A percentile compares a stretch with the other conserved stretches of the same genome.
phyloP scores from a whole-genome alignment of 1,139 yeast genomes.

The Blastobotrys aristatus region DNA sequence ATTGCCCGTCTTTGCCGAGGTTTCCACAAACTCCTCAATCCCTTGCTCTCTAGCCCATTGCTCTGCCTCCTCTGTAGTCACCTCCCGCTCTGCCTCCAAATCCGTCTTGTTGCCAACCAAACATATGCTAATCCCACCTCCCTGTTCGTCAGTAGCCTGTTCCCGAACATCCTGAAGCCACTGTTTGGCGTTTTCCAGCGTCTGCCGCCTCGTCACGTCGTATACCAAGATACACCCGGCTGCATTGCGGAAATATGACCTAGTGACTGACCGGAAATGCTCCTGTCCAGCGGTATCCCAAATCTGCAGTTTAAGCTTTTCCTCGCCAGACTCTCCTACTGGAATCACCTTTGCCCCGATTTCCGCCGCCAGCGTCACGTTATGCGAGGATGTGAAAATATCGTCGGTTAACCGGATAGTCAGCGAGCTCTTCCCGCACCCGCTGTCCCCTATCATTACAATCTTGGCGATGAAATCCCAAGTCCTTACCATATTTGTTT shows the following conservation, averaged over 20 bases:
- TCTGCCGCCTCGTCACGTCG: slow-evolving; percentile 74
- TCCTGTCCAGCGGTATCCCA: slow-evolving; percentile 89
- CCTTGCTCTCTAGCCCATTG: slow-evolving; percentile 80
- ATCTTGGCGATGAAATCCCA: slow-evolving; percentile 29
- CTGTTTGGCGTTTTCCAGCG: slow-evolving; percentile 31
- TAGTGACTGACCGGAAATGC: slow-evolving; percentile 86
- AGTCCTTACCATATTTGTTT: slow-evolving; percentile 15
- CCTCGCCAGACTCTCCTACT: slow-evolving; percentile 25
- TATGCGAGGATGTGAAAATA: slow-evolving; percentile 34
- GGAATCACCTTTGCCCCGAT: slow-evolving; percentile 35
- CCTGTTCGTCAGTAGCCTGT: slow-evolving; percentile 68
- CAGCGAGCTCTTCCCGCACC: slow-evolving; percentile 37
- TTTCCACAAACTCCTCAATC: slow-evolving; percentile 84
- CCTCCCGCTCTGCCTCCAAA: slow-evolving; percentile 66
- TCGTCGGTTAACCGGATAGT: slow-evolving; percentile 36
- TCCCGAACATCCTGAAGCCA: slow-evolving; percentile 69
- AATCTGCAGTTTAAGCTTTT: slow-evolving; percentile 26
- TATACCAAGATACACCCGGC: slow-evolving; percentile 80
- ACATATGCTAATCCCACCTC: slow-evolving; percentile 79
- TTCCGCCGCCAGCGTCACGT: slow-evolving; percentile 38
- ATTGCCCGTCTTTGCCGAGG: slow-evolving; percentile 85
- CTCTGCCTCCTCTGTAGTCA: slow-evolving; percentile 75
- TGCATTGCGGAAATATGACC: slow-evolving; percentile 77
- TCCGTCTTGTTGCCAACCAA: slow-evolving; percentile 85
- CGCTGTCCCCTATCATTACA: slow-evolving; percentile 32